These are phyloP conservation scores for Wallacemonas sp. DNA, from an alignment of 208 protist genomes.

Conservation along the genomic window DNA sequence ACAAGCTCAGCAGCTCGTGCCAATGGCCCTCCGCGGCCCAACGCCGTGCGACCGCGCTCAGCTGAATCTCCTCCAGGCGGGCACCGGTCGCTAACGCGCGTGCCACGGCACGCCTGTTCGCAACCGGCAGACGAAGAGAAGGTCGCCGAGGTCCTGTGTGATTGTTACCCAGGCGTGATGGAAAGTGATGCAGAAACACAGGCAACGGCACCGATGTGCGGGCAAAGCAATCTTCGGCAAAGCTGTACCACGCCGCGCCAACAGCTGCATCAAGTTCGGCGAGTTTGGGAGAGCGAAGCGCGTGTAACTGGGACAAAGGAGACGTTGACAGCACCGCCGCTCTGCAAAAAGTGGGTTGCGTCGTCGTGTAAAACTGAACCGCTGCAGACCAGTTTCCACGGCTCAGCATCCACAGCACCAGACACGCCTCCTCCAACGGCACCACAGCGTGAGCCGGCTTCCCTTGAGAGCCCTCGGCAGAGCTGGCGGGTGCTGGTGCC, in stretches of 20 bases:
- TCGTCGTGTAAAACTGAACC: slow-evolving; percentile 17
- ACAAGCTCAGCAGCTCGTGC: slow-evolving; percentile 50
- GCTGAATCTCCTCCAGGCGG: slow-evolving; percentile 63
- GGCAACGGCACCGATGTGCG: slow-evolving; percentile 28
- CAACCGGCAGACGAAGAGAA: slow-evolving; percentile 5
- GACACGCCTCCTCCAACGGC: slow-evolving; percentile 7
- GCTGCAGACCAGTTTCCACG: slow-evolving; percentile 48
- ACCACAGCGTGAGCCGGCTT: background rate
- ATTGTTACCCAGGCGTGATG: background rate
- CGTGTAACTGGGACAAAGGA: too few species aligned
- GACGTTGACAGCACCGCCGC: background rate
- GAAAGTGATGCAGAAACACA: slow-evolving; percentile 19
- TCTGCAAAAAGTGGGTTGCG: background rate
- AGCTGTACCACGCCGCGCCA: background rate
- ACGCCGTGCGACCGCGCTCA: slow-evolving; percentile 42
- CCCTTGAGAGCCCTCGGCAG: background rate
- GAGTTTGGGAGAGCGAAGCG: too few species aligned
- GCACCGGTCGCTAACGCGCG: slow-evolving; percentile 44
- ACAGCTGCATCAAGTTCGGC: too few species aligned
- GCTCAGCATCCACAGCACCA: slow-evolving; percentile 49
- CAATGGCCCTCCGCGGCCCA: slow-evolving; percentile 51
- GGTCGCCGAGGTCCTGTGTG: background rate
- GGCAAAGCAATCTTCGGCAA: slow-evolving; percentile 38
- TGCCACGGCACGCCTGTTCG: slow-evolving; percentile 35
- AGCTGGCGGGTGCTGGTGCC: too few species aligned